phyloP scores from a whole-genome alignment of 257 asterid species.

The Capsicum baccatum region DNA sequence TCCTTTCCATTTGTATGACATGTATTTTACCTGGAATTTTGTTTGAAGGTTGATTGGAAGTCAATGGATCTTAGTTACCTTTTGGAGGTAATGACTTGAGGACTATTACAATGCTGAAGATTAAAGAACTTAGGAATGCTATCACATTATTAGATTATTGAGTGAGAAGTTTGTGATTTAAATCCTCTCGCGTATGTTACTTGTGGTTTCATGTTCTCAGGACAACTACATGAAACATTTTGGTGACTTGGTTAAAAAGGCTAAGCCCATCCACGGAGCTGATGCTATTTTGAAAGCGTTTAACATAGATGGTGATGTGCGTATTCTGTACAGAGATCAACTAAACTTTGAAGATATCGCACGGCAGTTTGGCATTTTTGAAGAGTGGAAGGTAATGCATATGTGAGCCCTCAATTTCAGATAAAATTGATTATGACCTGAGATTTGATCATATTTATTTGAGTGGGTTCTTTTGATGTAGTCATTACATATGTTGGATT shows the following conservation, averaged over 20 bases:
- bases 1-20: constrained; percentile 32
- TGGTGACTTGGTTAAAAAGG: constrained; percentile 67
- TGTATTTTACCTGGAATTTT: constrained; percentile 34
- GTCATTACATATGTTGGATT: not conserved
- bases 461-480: constrained; percentile 20
- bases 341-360: constrained; percentile 72
- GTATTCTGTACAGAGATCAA: constrained; percentile 74
- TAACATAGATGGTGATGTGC: constrained; percentile 80
- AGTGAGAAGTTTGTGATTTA: constrained; percentile 5
- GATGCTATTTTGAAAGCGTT: constrained; percentile 68
- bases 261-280: constrained; percentile 67
- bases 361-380: constrained; percentile 87
- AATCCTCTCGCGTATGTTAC: not conserved
- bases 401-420: constrained; percentile 1
- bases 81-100: constrained; percentile 66
- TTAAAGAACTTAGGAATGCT: not conserved
- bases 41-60: constrained; percentile 85
- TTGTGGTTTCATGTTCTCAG: constrained; percentile 40
- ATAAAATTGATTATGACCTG: constrained; percentile 1
- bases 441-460: constrained; percentile 20
- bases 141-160: not conserved
- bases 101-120: not conserved
- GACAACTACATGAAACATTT: constrained; percentile 79
- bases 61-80: constrained; percentile 93
- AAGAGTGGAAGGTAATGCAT: constrained; percentile 92